Base-by-base conservation (phyloP, 192 early-diverging fungal genomes). In the Coemansia sp. region DNA sequence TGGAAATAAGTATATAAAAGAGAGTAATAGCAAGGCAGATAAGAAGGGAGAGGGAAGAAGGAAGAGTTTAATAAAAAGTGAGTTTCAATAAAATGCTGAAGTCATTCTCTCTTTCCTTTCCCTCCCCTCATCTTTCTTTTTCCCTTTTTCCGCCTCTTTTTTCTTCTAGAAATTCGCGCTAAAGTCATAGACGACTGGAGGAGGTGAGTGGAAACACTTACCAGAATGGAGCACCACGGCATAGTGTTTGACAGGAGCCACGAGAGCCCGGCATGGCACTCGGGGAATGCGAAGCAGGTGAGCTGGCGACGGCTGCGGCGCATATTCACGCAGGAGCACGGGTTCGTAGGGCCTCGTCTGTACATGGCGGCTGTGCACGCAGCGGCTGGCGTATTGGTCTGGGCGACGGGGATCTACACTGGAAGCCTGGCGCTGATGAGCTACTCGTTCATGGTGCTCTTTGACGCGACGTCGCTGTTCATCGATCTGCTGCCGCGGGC, bases 261-360 rank as follows among this genome's bases (percentile, higher is more conserved):
- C n/a, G 47, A 49, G 21, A 9, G 12, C 9, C 51, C 21, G 21
- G 22, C 4, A 8, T n/a, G 13, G 19, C 19, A 5, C 47, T 49
- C n/a, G 47, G 47, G 0, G 7, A 54, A 26, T 8, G 21, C 51
- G 51, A 32, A 18, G 15, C 43, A 45, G 7, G 70, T 70, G 52
- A 73, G 77, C 68, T 73, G 71, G 71, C 46, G 54, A 42, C 71
- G 77, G 19, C 58, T 78, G 39, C 66, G 67, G 71, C 22, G 52
- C 7, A 61, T 73, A 18, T 48, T 78, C 2, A 8, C 62, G 37
- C 40, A 47, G 7, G 77, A 78, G 15, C 77, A 73, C 49, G 9
- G 52, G 32, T 78, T 73, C 43, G 41, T 78, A 3, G 77, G 77
- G 10, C 43, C 59, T 8, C 71, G 55, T 5, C 55, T 78, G 13